phyloP scores from a whole-genome alignment of 2,329 filamentous ascomycete species.

The Clarireedia sp. region DNA sequence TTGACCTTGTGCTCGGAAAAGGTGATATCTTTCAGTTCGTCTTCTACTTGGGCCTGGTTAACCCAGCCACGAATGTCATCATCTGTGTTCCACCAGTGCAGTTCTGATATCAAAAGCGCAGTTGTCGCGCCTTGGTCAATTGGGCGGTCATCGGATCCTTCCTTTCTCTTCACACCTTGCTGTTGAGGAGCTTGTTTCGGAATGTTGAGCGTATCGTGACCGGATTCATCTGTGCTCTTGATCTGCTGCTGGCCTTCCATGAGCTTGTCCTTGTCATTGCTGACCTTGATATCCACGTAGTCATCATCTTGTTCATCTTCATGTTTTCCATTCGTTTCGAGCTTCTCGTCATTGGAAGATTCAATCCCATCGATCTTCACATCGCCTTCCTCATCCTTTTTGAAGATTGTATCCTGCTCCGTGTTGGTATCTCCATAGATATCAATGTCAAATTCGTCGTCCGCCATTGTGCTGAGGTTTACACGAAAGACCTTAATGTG shows the following conservation, averaged over 20 bases:
- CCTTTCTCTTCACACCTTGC: conserved; percentile 54
- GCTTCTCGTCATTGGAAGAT: conserved; percentile 16
- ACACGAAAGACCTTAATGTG: conserved; percentile 6
- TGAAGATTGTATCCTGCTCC: conserved; percentile 34
- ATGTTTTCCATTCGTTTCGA: conserved; percentile 21
- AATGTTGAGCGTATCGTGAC: conserved; percentile 29
- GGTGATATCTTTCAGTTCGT: conserved; percentile 82
- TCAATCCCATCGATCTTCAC: conserved; percentile 31
- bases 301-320: conserved; percentile 34
- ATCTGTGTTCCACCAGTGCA: conserved; percentile 96
- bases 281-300: conserved; percentile 36
- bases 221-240: conserved; percentile 34
- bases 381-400: conserved; percentile 31
- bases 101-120: conserved; percentile 77
- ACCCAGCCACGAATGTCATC: conserved; percentile 89
- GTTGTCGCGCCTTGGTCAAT: conserved; percentile 54
- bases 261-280: conserved; percentile 27
- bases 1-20: conserved; percentile 99
- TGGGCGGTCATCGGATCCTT: conserved; percentile 49
- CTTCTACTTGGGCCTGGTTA: conserved; percentile 69
- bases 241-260: conserved; percentile 34
- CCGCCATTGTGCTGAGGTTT: conserved; percentile 44
- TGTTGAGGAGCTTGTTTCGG: conserved; percentile 35
- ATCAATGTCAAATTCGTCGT: conserved; percentile 66
- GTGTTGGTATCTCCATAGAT: conserved; percentile 56